phyloP scores from a whole-genome alignment of 371 early-diverging fungal genomes.

The Mucor sp. region DNA sequence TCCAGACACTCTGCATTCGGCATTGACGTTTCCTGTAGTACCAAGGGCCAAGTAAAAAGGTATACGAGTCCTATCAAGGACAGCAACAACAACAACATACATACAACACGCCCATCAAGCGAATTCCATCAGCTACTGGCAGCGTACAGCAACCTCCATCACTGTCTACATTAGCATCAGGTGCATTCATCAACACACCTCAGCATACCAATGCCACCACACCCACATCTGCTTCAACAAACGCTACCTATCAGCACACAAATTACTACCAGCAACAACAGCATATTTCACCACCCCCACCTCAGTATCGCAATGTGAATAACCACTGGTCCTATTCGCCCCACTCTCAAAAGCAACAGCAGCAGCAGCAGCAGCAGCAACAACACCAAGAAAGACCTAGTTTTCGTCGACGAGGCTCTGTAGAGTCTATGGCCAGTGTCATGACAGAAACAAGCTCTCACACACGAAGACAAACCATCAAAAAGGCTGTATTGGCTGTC shows the following conservation, averaged over 20 bases:
- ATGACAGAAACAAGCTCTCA: slow-evolving; percentile 36
- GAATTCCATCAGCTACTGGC: not conserved
- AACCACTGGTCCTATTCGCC: not conserved
- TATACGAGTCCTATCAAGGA: not conserved
- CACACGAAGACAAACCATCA: slow-evolving; percentile 20
- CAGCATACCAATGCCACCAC: not conserved
- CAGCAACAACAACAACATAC: not conserved
- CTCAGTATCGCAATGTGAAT: not conserved
- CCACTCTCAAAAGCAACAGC: not conserved
- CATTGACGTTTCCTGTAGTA: not conserved
- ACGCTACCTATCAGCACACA: not conserved
- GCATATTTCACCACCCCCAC: not conserved
- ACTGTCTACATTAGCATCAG: not conserved
- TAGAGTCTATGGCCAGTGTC: slow-evolving; percentile 34
- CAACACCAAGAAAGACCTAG: slow-evolving; percentile 15
- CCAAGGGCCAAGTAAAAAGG: not conserved
- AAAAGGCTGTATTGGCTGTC: slow-evolving; percentile 12
- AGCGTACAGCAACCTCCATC: not conserved
- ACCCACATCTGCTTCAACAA: not conserved
- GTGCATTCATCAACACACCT: slow-evolving; percentile 1
- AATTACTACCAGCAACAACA: slow-evolving; percentile 1
- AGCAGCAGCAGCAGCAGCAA: not conserved
- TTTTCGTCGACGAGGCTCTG: slow-evolving; percentile 35
- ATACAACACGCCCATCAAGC: not conserved
- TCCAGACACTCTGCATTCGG: too few relatives aligned